phyloP scores from a whole-genome alignment of 2,329 filamentous ascomycete genomes.

The Stenocarpella maydis region DNA sequence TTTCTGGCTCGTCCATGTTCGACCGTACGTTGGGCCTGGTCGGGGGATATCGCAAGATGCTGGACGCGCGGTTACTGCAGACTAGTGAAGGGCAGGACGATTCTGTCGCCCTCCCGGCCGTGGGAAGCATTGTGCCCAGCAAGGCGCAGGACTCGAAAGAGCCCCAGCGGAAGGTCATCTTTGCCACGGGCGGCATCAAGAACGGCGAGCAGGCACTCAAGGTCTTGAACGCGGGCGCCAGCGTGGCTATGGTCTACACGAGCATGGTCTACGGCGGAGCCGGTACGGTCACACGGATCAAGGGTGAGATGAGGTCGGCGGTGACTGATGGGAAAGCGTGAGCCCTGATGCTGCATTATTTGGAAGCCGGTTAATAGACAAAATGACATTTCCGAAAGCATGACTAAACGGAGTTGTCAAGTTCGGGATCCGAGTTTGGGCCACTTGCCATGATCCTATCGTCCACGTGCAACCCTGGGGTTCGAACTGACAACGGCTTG shows the following conservation, averaged over 20 bases:
- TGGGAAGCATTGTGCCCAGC: conserved; percentile 46
- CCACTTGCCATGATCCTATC: too few relatives aligned
- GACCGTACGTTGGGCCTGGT: conserved; percentile 81
- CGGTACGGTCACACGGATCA: conserved; percentile 71
- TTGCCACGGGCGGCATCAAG: conserved; percentile 92
- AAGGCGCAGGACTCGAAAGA: conserved; percentile 40
- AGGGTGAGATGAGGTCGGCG: conserved; percentile 65
- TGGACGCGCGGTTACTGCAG: conserved; percentile 62
- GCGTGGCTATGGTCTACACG: conserved; percentile 92
- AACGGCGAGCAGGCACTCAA: conserved; percentile 84
- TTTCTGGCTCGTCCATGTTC: conserved; percentile 91
- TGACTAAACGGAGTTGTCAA: background rate
- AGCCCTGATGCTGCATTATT: background rate
- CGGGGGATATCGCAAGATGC: conserved; percentile 75
- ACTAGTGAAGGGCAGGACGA: conserved; percentile 40
- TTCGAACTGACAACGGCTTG: too few relatives aligned
- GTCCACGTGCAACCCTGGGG: too few relatives aligned
- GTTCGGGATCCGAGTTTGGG: background rate
- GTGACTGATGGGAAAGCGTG: conserved; percentile 38
- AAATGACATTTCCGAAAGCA: background rate
- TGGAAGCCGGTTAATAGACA: conserved; percentile 15
- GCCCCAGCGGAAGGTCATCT: conserved; percentile 76
- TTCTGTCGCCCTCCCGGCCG: conserved; percentile 45
- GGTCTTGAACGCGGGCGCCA: conserved; percentile 87
- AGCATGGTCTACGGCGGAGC: conserved; percentile 71